Evolutionary conservation across 2,329 filamentous ascomycete genomes (phyloP), one percentile per base, ranked within the genome.

Genomic region (Ophiostoma piceae): DNA sequence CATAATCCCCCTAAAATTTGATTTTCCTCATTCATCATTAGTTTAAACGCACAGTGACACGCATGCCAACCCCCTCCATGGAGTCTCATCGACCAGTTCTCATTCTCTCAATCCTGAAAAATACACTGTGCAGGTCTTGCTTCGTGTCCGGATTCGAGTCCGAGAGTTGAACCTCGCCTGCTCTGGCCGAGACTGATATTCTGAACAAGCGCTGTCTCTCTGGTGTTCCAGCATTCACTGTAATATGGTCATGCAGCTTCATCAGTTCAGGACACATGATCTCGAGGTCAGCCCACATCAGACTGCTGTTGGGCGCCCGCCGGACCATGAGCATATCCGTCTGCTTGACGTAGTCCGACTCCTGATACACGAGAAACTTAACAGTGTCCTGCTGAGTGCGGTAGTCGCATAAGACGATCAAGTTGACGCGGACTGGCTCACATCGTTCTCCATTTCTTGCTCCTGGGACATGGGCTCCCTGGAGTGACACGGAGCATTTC

Each of bases 281-380:
- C 1, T 41, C 60, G 7, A 72, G 66, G 41, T 72, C 71, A 1
- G 67, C 26, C 71, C 71, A 72, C 35, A 71, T 39, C 54, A 69
- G n/a, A 60, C 67, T 66, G 60, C 68, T 69, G 60, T 68, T 60
- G 1, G 67, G 67, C 8, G 57, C 57, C 19, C 71, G 67, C 19
- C 67, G 71, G 12, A 64, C 43, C 39, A 72, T 64, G 32, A 72
- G 62, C 69, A 72, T 69, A 11, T 67, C 69, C 8, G 69, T 62
- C 67, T 72, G 69, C 4, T 60, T 66, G 1, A 57, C 57, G 60
- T 68, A 67, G 14, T 62, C 67, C 5, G 57, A 60, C 37, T 69
- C 71, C 9, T 35, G 26, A 26, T 69, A 72, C 11, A 72, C 68
- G 11, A 29, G 4, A 29, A 62, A 62, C 26, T 16, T 29, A 1